Evolutionary conservation across 78 protist genomes (phyloP), one percentile per base, ranked within the genome.

Genomic region (Cavenderia fasciculata): DNA sequence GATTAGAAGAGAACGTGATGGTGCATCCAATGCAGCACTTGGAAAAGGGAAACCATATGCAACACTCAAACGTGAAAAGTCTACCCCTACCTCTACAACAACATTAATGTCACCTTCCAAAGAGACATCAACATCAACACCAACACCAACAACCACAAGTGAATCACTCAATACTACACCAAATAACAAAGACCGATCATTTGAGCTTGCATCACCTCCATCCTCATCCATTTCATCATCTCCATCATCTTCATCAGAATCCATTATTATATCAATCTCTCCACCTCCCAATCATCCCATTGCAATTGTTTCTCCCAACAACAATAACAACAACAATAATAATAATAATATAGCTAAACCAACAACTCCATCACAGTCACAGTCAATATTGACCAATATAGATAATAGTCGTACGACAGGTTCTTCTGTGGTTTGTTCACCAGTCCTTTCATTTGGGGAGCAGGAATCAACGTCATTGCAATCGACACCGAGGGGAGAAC

Each of bases 311-410:
- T 16, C 52, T 47, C 52, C 34, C 44, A 38, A 25, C 43, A 31
- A 16, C 75, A 49, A 47, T 27, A 47, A 47, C 62, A 71, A 51
- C 19, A 16, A 44, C 41, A 59, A 75, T 33, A 75, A 59, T n/a
- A 75, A 38, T 74, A 5, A 33, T 38, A 40, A 52, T 74, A 41
- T n/a, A n/a, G n/a, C n/a, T n/a, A n/a, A n/a, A n/a, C n/a, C n/a
- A n/a, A 16, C 11, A 59, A 46, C 8, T 31, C 8, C 14, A 75
- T 43, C 41, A 75, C 14, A 66, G 36, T 41, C 34, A 18, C 14
- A 49, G 54, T 14, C 54, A 14, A 49, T 14, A 18, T 49, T 49
- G 14, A 49, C 54, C 54, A 18, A 49, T 14, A 14, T 18, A 49
- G 27, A 49, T 49, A 12, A 49, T 23, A 57, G 11, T 27, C 6